Conservation (phyloP, 345 rosid species). For the Gossypium raimondii region DNA sequence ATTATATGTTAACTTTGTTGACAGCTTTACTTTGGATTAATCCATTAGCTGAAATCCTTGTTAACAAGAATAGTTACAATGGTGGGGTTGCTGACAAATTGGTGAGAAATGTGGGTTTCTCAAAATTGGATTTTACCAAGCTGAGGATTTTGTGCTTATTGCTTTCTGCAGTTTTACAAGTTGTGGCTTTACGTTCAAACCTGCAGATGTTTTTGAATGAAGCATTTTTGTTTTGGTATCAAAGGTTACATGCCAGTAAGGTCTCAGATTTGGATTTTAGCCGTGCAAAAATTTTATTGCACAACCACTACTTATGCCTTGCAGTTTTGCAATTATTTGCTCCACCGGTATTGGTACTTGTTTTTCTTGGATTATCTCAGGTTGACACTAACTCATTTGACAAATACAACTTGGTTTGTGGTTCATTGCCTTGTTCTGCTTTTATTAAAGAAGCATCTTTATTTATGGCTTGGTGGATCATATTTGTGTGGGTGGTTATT, state of each 20-base stretch:
- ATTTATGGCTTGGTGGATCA: constrained; percentile 90
- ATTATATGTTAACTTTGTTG: constrained; percentile 38
- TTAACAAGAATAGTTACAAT: constrained; percentile 28
- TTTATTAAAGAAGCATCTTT: constrained; percentile 44
- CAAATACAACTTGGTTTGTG: constrained; percentile 35
- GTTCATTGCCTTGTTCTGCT: constrained; percentile 51
- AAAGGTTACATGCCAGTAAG: constrained; percentile 78
- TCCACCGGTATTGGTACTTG: constrained; percentile 54
- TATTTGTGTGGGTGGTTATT: constrained; percentile 61
- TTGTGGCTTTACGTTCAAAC: constrained; percentile 60
- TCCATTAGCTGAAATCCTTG: constrained; percentile 55
- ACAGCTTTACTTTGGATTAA: constrained; percentile 78
- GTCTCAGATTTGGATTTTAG: constrained; percentile 86
- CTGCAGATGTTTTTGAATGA: constrained; percentile 89
- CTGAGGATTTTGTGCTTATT: constrained; percentile 55
- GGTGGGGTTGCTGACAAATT: constrained; percentile 30
- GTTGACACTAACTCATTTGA: constrained; percentile 42
- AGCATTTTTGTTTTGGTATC: constrained; percentile 88
- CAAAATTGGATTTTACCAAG: constrained; percentile 37
- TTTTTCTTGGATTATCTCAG: constrained; percentile 63
- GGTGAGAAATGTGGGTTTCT: constrained; percentile 64
- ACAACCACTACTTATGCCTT: constrained; percentile 81
- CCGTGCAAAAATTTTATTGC: constrained; percentile 84
- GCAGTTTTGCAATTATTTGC: constrained; percentile 68
- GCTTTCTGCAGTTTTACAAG: constrained; percentile 49